These are phyloP conservation scores for Podosphaera fusca DNA, from an alignment of 2,329 filamentous ascomycete species.

Conservation along the genomic window DNA sequence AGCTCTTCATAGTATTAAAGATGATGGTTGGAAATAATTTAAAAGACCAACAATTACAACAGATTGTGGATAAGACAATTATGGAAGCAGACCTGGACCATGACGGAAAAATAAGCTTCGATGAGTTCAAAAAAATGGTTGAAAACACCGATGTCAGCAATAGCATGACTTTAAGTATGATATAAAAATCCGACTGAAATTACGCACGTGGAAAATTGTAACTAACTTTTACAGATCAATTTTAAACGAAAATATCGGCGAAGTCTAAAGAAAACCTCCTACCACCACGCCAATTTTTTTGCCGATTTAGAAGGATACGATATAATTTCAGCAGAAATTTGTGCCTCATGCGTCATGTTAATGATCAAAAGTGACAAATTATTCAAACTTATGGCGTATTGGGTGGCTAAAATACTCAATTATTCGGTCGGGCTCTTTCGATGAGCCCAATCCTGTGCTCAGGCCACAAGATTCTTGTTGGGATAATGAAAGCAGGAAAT, in stretches of 20 bases:
- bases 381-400: too few species aligned
- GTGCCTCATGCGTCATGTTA: too few species aligned
- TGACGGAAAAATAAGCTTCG: slow-evolving; percentile 96
- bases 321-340: too few species aligned
- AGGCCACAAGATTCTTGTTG: too few species aligned
- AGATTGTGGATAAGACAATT: slow-evolving; percentile 99
- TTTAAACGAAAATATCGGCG: not conserved
- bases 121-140: slow-evolving; percentile 98
- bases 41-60: slow-evolving; percentile 96
- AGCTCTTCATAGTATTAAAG: slow-evolving; percentile 97
- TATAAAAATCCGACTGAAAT: not conserved
- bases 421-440: too few species aligned
- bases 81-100: slow-evolving; percentile 96
- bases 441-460: too few species aligned
- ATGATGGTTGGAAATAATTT: slow-evolving; percentile 99
- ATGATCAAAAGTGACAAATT: too few species aligned
- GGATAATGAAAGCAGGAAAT: too few species aligned
- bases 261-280: not conserved
- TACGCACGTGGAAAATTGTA: not conserved
- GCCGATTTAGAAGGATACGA: not conserved
- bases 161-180: slow-evolving; percentile 48
- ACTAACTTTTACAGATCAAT: slow-evolving; percentile 11
- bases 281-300: not conserved
- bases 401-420: too few species aligned
- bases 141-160: slow-evolving; percentile 70